Conservation (phyloP, 2,329 filamentous ascomycete genomes). For the Pyrenochaeta sp. region DNA sequence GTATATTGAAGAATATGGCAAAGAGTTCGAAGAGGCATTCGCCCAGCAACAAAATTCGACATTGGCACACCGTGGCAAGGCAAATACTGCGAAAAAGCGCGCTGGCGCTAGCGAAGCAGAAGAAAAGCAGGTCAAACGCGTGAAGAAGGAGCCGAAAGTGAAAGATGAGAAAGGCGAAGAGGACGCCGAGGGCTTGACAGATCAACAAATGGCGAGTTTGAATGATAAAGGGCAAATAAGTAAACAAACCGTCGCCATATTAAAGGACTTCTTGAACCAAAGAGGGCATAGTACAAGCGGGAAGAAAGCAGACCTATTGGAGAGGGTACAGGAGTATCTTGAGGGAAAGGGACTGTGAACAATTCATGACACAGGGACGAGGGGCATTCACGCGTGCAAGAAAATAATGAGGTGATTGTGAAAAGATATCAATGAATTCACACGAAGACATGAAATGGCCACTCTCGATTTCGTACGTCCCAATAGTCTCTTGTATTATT, state of each 20-base stretch:
- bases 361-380: not conserved
- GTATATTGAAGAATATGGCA: constrained; percentile 80
- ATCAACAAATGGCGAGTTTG: constrained; percentile 55
- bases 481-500: too few relatives aligned
- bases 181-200: constrained; percentile 44
- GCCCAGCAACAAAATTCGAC: constrained; percentile 50
- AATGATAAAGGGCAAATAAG: constrained; percentile 55
- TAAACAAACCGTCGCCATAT: constrained; percentile 49
- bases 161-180: constrained; percentile 28
- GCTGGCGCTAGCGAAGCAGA: constrained; percentile 26
- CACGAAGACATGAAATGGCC: too few relatives aligned
- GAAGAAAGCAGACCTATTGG: constrained; percentile 50
- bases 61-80: constrained; percentile 54
- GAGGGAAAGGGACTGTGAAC: constrained; percentile 39
- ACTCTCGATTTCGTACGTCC: too few relatives aligned
- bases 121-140: constrained; percentile 32
- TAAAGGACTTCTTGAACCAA: constrained; percentile 43
- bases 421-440: not conserved
- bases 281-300: constrained; percentile 34
- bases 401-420: not conserved
- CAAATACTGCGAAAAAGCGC: constrained; percentile 53
- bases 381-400: not conserved
- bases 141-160: constrained; percentile 37
- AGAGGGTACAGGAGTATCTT: constrained; percentile 47
- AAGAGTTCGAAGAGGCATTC: constrained; percentile 69